Evolutionary conservation across 2,329 filamentous ascomycete genomes (phyloP).

Genomic region (Hypoxylon sp.): DNA sequence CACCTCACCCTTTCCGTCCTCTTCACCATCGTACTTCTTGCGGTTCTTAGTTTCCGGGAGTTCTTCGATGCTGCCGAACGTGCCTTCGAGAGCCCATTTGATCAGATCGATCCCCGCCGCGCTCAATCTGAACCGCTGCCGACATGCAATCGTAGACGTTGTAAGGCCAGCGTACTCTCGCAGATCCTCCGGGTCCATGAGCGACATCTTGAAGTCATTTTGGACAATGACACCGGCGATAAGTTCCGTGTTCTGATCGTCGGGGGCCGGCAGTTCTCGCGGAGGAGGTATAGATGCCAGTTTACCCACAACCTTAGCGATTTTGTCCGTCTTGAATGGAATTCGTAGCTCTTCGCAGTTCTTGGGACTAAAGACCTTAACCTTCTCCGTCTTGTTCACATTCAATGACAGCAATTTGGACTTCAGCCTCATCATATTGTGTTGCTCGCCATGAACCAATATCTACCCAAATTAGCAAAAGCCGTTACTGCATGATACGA

Average conservation of each 20-base stretch:
- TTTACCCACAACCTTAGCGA: slow-evolving; percentile 95
- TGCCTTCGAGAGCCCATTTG: slow-evolving; percentile 92
- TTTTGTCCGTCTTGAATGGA: slow-evolving; percentile 94
- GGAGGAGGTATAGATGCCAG: slow-evolving; percentile 85
- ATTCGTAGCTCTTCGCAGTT: slow-evolving; percentile 97
- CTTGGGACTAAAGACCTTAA: slow-evolving; percentile 92
- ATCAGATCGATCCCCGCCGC: slow-evolving; percentile 92
- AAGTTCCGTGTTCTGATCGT: slow-evolving; percentile 60
- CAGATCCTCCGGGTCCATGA: slow-evolving; percentile 97
- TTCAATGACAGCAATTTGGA: slow-evolving; percentile 95
- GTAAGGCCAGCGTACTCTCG: slow-evolving; percentile 97
- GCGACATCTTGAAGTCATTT: slow-evolving; percentile 95
- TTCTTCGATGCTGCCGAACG: slow-evolving; percentile 87
- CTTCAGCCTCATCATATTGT: slow-evolving; percentile 97
- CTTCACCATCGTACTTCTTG: slow-evolving; percentile 52
- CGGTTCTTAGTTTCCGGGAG: slow-evolving; percentile 65
- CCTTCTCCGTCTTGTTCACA: slow-evolving; percentile 80
- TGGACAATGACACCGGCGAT: slow-evolving; percentile 94
- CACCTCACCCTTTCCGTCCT: slow-evolving; percentile 51
- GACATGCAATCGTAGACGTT: slow-evolving; percentile 93
- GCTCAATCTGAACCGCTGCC: slow-evolving; percentile 87
- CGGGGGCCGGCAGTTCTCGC: slow-evolving; percentile 49
- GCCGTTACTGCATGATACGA: not conserved
- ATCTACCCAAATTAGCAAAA: slow-evolving; percentile 67
- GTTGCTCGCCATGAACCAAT: slow-evolving; percentile 94